Percentiles rank a stretch among this genome's conserved stretches.
phyloP scores from a whole-genome alignment of 495 filamentous ascomycete species.

The Friedmanniomyces simplex region DNA sequence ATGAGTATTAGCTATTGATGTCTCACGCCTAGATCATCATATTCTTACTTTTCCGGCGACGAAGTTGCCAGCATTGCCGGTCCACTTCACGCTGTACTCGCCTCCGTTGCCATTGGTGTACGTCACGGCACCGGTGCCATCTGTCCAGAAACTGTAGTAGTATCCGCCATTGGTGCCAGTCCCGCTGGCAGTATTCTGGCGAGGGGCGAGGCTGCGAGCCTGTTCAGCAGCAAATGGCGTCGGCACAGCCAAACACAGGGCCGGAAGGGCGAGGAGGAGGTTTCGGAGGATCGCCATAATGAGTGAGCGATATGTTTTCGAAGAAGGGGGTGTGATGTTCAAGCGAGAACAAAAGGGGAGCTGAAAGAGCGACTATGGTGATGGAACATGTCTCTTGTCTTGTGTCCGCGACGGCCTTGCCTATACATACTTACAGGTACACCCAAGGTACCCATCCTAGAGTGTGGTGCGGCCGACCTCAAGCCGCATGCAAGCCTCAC shows the following conservation, averaged over 20 bases:
- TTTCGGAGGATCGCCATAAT: background rate
- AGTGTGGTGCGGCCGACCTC: background rate
- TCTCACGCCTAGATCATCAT: too few relatives aligned
- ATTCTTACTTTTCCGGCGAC: constrained; percentile 28
- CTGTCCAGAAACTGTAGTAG: constrained; percentile 28
- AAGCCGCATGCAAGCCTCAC: background rate
- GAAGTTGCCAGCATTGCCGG: constrained; percentile 22
- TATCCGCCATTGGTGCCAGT: constrained; percentile 22
- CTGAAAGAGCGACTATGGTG: background rate
- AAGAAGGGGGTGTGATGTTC: background rate
- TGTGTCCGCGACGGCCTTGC: too few relatives aligned
- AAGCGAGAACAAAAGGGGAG: background rate
- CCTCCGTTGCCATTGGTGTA: constrained; percentile 25
- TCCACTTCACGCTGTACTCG: constrained; percentile 23
- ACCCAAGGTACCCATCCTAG: too few relatives aligned
- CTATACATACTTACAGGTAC: background rate
- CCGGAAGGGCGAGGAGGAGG: background rate
- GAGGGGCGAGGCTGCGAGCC: background rate
- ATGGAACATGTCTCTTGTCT: too few relatives aligned
- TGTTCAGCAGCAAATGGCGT: too few relatives aligned
- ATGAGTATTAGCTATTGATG: too few relatives aligned
- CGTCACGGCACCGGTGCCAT: constrained; percentile 19
- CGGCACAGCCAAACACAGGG: background rate
- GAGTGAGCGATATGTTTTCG: background rate
- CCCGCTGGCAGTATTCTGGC: background rate